phyloP scores from a whole-genome alignment of 2,329 filamentous ascomycete species.

The Truncatella angustata region DNA sequence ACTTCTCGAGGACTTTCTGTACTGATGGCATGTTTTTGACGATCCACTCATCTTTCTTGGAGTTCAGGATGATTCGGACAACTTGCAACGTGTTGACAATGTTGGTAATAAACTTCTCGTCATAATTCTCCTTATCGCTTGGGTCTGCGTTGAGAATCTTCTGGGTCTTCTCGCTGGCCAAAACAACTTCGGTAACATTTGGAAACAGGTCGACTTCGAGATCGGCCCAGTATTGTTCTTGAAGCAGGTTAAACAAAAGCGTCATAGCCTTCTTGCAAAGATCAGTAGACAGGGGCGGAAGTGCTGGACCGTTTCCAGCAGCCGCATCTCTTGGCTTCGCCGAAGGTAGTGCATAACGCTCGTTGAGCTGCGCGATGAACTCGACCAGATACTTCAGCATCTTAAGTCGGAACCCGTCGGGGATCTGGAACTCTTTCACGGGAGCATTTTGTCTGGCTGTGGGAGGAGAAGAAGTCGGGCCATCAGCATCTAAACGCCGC shows the following conservation, averaged over 20 bases:
- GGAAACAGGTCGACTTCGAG: conserved; percentile 88
- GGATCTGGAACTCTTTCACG: conserved; percentile 67
- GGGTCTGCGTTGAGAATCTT: conserved; percentile 58
- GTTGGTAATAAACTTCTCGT: conserved; percentile 79
- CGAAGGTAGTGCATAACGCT: conserved; percentile 77
- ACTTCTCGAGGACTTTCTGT: conserved; percentile 87
- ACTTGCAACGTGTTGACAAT: conserved; percentile 95
- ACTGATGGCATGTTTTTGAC: conserved; percentile 72
- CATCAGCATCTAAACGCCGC: conserved; percentile 69
- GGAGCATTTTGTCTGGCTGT: conserved; percentile 43
- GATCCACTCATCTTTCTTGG: conserved; percentile 89
- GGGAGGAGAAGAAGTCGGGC: conserved; percentile 53
- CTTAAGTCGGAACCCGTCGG: conserved; percentile 65
- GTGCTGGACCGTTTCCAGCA: conserved; percentile 41
- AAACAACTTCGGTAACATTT: conserved; percentile 82
- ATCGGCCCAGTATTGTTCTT: conserved; percentile 87
- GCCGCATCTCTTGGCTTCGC: conserved; percentile 60
- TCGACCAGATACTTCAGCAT: conserved; percentile 94
- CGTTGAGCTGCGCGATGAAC: conserved; percentile 87
- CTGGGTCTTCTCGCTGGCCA: conserved; percentile 76
- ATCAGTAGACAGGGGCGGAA: conserved; percentile 63
- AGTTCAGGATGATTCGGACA: conserved; percentile 82
- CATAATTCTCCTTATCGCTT: conserved; percentile 67
- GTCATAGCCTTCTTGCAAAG: conserved; percentile 83
- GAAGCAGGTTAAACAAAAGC: conserved; percentile 79